Evolutionary conservation across 2,329 filamentous ascomycete species (phyloP).

Genomic region (Fusarium sp.): DNA sequence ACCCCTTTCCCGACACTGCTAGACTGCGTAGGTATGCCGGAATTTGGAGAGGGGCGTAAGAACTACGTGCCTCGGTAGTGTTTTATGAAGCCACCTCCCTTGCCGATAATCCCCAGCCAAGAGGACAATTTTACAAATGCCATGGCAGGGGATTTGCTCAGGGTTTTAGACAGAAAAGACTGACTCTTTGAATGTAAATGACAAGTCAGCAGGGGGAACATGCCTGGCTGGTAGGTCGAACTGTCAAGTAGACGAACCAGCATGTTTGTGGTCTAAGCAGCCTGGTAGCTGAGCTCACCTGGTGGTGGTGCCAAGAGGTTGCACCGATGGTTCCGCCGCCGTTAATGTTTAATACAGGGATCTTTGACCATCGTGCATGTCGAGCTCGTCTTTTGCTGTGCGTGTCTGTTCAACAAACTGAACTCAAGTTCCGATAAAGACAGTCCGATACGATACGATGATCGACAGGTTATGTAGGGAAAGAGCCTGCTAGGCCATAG

Average conservation of each 20-base stretch:
- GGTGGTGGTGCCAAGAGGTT: slow-evolving; percentile 36
- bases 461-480: slow-evolving; percentile 21
- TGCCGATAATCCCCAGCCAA: background rate
- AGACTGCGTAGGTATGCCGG: slow-evolving; percentile 19
- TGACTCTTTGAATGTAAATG: slow-evolving; percentile 5
- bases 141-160: background rate
- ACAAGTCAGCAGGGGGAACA: slow-evolving; percentile 11
- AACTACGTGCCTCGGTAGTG: slow-evolving; percentile 28
- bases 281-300: slow-evolving; percentile 3
- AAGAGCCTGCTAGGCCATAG: slow-evolving; percentile 5
- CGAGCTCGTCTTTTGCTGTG: slow-evolving; percentile 1
- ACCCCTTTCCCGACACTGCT: slow-evolving; percentile 18
- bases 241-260: slow-evolving; percentile 1
- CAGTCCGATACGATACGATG: slow-evolving; percentile 16
- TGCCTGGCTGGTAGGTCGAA: background rate
- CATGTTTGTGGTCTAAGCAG: background rate
- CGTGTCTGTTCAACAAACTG: slow-evolving; percentile 18
- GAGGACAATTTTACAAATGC: slow-evolving; percentile 4
- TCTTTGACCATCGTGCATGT: slow-evolving; percentile 24
- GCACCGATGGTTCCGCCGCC: slow-evolving; percentile 31
- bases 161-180: slow-evolving; percentile 2
- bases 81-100: slow-evolving; percentile 5
- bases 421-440: slow-evolving; percentile 9
- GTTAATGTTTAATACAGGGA: slow-evolving; percentile 33
- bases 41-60: slow-evolving; percentile 11